A percentile compares a stretch with the other conserved stretches of the same genome.
phyloP scores from a whole-genome alignment of 805 yeast genomes.

The Candida ascalaphidarum region DNA sequence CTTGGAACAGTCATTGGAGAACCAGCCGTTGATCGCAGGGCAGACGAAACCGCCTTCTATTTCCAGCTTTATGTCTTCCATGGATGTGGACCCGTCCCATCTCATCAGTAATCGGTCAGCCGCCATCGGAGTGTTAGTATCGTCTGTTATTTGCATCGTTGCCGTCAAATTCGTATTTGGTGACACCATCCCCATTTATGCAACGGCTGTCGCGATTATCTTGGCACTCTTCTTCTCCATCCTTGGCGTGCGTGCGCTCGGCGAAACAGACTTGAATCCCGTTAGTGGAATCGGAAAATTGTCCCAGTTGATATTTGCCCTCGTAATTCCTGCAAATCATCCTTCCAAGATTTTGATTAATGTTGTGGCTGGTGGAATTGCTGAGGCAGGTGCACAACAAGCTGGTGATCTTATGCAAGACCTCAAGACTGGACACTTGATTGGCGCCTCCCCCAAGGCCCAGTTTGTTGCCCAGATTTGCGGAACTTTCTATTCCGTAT shows the following conservation, averaged over 20 bases:
- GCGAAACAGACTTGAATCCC: constrained; percentile 95
- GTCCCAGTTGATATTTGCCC: constrained; percentile 82
- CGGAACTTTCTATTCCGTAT: constrained; percentile 79
- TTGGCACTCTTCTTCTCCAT: constrained; percentile 75
- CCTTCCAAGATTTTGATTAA: constrained; percentile 82
- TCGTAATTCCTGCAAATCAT: constrained; percentile 62
- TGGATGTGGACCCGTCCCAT: constrained; percentile 16
- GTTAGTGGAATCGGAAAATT: constrained; percentile 94
- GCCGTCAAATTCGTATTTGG: constrained; percentile 68
- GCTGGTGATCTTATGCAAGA: constrained; percentile 99
- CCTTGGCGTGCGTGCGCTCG: constrained; percentile 86
- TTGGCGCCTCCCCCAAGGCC: constrained; percentile 88
- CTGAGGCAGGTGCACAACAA: constrained; percentile 98
- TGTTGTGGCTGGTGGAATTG: constrained; percentile 90
- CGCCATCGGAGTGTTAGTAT: constrained; percentile 50
- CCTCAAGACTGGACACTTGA: constrained; percentile 82
- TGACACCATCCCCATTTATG: constrained; percentile 57
- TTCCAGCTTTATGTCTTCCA: constrained; percentile 2
- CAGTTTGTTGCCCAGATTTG: constrained; percentile 86
- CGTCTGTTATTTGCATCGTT: constrained; percentile 60
- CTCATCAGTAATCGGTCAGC: constrained; percentile 45
- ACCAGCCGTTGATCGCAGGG: background rate
- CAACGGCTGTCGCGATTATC: constrained; percentile 58
- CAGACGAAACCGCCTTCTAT: background rate
- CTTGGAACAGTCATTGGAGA: background rate